Percentiles rank a stretch among this genome's conserved stretches.
These are phyloP conservation scores for Beauveria australis DNA, from an alignment of 2,329 filamentous ascomycete species.

Conservation along the genomic window DNA sequence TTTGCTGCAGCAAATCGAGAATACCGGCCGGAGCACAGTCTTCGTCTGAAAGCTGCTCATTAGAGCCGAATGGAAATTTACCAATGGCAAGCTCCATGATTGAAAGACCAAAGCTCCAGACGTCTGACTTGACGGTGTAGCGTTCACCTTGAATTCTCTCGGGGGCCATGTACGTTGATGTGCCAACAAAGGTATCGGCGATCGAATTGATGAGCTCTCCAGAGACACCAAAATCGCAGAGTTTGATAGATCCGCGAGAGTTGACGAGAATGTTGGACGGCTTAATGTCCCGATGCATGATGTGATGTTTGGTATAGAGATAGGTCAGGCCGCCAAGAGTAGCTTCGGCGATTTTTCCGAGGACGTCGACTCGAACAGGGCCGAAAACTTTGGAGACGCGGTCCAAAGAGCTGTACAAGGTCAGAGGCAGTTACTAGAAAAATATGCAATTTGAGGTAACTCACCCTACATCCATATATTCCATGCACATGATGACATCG, in stretches of 20 bases:
- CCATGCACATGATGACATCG: constrained; percentile 99
- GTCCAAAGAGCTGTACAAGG: constrained; percentile 67
- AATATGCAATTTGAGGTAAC: constrained; percentile 24
- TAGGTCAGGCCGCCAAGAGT: constrained; percentile 90
- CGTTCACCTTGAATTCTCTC: constrained; percentile 95
- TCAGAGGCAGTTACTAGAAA: background rate
- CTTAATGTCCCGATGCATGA: constrained; percentile 99
- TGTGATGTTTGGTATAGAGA: constrained; percentile 89
- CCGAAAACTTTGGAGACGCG: constrained; percentile 91
- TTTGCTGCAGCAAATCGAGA: constrained; percentile 89
- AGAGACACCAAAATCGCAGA: constrained; percentile 98
- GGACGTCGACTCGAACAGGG: constrained; percentile 87
- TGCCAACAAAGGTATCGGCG: constrained; percentile 95
- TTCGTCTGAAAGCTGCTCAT: constrained; percentile 60
- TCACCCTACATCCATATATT: constrained; percentile 98
- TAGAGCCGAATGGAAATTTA: constrained; percentile 85
- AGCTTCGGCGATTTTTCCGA: constrained; percentile 96
- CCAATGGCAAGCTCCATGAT: constrained; percentile 98
- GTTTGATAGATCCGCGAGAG: constrained; percentile 87
- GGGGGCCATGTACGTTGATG: constrained; percentile 98
- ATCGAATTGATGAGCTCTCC: constrained; percentile 97
- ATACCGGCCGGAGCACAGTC: constrained; percentile 88
- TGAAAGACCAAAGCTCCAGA: constrained; percentile 93
- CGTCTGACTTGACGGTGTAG: constrained; percentile 96
- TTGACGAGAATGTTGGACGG: constrained; percentile 97